Evolutionary conservation across 768 basidiomycete genomes (phyloP).

Genomic region (Podaxis sp.): DNA sequence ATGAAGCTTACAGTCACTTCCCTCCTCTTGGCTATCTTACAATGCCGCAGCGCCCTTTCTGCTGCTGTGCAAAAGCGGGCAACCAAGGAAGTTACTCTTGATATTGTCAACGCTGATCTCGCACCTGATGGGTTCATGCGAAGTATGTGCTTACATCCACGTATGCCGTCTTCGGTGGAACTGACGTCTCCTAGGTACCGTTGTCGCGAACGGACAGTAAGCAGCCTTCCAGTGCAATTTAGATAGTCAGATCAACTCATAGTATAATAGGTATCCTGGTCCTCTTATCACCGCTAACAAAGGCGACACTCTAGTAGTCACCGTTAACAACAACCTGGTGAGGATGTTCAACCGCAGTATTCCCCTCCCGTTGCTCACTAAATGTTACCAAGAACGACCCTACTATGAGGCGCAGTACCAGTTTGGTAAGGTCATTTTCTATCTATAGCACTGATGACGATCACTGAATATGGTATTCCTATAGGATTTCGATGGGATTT

Average conservation of each 20-base stretch:
- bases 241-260: neutral
- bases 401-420: conserved; percentile 31
- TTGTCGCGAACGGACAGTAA: conserved; percentile 11
- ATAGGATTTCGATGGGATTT: conserved; percentile 21
- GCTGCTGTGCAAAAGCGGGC: neutral
- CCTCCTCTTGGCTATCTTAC: conserved; percentile 19
- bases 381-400: conserved; percentile 29
- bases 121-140: conserved; percentile 49
- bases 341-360: conserved; percentile 16
- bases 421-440: conserved; percentile 17
- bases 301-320: conserved; percentile 39
- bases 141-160: neutral
- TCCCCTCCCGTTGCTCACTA: neutral
- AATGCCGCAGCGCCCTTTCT: conserved; percentile 14
- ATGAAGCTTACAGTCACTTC: conserved; percentile 23
- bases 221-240: neutral
- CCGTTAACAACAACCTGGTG: conserved; percentile 41
- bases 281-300: conserved; percentile 20
- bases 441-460: neutral
- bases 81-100: conserved; percentile 25
- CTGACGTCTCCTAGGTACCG: neutral
- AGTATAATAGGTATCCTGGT: conserved; percentile 32
- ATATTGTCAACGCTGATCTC: conserved; percentile 39
- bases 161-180: too few relatives aligned
- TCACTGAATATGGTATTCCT: neutral